A percentile compares a stretch with the other conserved stretches of the same genome.
Evolutionary conservation across 2,329 filamentous ascomycete species (phyloP).

Genomic region (Microcera coccophila): DNA sequence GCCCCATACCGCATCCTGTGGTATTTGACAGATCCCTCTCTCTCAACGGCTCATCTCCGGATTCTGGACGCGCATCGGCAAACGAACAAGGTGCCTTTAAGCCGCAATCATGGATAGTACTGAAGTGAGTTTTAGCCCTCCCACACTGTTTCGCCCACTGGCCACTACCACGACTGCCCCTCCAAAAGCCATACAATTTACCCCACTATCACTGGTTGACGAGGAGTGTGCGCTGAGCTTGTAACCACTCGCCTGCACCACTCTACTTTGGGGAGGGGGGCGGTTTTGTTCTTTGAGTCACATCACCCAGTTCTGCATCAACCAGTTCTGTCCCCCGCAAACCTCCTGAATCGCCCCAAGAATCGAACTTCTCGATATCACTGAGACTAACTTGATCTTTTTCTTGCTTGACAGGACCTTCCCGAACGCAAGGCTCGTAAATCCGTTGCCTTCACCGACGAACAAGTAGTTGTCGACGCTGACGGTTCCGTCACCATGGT

Average conservation of each 20-base stretch:
- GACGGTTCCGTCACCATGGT: constrained; percentile 80
- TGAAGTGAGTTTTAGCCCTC: constrained; percentile 1
- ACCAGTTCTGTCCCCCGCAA: too few species aligned
- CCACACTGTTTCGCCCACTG: background rate
- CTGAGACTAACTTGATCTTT: constrained; percentile 9
- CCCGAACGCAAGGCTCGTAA: constrained; percentile 74
- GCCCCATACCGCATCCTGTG: too few species aligned
- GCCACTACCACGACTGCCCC: constrained; percentile 14
- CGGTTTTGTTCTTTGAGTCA: background rate
- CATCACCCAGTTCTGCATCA: background rate
- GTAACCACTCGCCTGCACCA: background rate
- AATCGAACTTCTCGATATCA: background rate
- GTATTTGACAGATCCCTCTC: too few species aligned
- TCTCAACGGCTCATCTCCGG: too few species aligned
- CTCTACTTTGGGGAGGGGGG: background rate
- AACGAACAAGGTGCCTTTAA: too few species aligned
- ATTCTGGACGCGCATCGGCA: too few species aligned
- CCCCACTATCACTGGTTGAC: constrained; percentile 3
- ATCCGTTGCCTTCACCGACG: constrained; percentile 89
- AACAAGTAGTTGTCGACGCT: constrained; percentile 79
- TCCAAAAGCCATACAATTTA: constrained; percentile 17
- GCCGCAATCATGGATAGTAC: background rate
- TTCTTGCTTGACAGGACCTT: constrained; percentile 20
- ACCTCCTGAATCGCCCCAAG: background rate
- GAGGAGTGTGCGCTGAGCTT: too few species aligned